Evolutionary conservation across 75 land plant species (phyloP), one percentile per base, ranked within the genome.

Genomic region (Adiantum capillusveneris): DNA sequence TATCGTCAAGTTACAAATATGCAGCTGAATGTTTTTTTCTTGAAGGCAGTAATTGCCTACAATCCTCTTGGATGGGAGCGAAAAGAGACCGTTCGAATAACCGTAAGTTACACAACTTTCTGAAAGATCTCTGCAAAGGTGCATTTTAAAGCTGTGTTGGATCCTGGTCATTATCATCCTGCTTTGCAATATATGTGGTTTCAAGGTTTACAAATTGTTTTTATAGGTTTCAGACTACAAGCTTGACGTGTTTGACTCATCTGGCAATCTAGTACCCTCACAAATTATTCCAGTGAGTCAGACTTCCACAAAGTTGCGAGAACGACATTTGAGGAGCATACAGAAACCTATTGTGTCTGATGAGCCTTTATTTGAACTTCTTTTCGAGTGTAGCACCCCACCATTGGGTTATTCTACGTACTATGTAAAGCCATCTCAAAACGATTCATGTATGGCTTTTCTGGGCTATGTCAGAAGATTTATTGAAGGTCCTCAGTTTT

Each of bases 391-490:
- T 26, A 44, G 80, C 51, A 81, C 77, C 7, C 97, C 93, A 44
- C 85, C 97, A 22, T 54, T 91, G 37, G 93, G 97, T 12, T 87
- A 76, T 66, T 79, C 53, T 52, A 78, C 88, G 0, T 73, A 68
- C 43, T 54, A 36, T 25, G 34, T 73, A 12, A 44, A 28, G 31
- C 21, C 70, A 31, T 24, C 55, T 24, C 55, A 53, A 26, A 53
- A 53, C 25, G 55, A 24, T 24, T 24, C 55, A 22, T 53, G 55
- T 53, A 26, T 22, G 55, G 21, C 6, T 48, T 19, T 48, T 22
- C 25, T 25, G 6, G 49, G 3, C 3, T 46, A 17, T 14, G 5
- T 20, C 2, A 14, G 5, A 34, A 34, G 37, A 5, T 34, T 3
- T 9, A 5, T 34, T 34, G 37, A 34, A 34, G 37, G 3, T 34